Evolutionary conservation across 306 rosid species (phyloP).

Genomic region (Pyrus bretschneideri): DNA sequence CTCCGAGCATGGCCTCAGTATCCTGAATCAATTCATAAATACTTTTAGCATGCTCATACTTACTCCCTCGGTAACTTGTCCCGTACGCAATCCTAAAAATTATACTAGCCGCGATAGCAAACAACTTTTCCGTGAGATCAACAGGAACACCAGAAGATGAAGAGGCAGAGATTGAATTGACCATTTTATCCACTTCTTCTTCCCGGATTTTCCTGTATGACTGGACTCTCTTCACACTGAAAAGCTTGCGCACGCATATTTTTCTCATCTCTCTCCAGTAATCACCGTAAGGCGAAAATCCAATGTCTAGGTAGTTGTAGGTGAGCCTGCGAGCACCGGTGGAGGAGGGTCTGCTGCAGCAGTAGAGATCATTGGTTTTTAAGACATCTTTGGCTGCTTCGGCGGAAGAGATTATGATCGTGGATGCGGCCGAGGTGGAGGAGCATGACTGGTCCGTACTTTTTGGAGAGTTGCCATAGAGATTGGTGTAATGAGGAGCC

Average conservation of each 20-base stretch:
- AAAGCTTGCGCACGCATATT: constrained; percentile 30
- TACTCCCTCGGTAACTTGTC: constrained; percentile 14
- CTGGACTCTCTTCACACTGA: constrained; percentile 20
- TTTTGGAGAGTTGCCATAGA: constrained; percentile 31
- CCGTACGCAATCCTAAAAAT: constrained; percentile 46
- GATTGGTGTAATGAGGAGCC: constrained; percentile 15
- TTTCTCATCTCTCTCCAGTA: constrained; percentile 44
- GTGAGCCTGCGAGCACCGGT: constrained; percentile 19
- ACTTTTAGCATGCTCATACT: constrained; percentile 8
- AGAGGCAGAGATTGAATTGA: not conserved
- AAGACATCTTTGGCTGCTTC: constrained; percentile 8
- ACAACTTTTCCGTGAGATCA: constrained; percentile 23
- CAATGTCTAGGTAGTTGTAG: constrained; percentile 37
- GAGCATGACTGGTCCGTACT: constrained; percentile 47
- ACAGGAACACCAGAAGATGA: not conserved
- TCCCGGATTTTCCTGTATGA: constrained; percentile 13
- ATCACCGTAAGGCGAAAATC: constrained; percentile 33
- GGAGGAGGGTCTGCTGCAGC: constrained; percentile 34
- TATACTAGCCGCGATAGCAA: constrained; percentile 17
- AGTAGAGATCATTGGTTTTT: constrained; percentile 21
- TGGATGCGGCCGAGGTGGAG: constrained; percentile 20
- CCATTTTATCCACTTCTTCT: constrained; percentile 4
- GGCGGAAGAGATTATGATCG: constrained; percentile 10
- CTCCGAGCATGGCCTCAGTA: constrained; percentile 18
- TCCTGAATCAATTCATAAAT: constrained; percentile 36